Base-by-base conservation (phyloP, 2,329 filamentous ascomycete species). In the Chaetoscypha palmicola region DNA sequence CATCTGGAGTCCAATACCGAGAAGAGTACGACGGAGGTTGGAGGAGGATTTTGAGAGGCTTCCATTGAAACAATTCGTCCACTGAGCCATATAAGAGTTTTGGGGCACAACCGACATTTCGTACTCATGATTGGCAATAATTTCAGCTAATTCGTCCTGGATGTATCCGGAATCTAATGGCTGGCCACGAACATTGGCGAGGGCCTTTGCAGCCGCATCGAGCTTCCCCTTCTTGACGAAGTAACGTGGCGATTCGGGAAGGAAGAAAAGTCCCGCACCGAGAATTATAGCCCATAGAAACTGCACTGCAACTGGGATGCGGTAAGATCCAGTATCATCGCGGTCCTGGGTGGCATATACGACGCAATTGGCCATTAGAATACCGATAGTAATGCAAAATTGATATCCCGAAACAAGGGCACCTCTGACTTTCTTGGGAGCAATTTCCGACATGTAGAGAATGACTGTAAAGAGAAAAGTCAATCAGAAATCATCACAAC, bases 81-180 rank as follows among this genome's bases (percentile, higher is more conserved):
- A 94, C 60, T 73, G 76, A 56, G 69, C 69, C 62, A 81, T 70
- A 73, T 81, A 87, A 57, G 76, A 74, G 54, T 70, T 71, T 53
- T 73, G 65, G 51, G 83, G 83, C 47, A 85, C 81, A 47, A 83
- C 68, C 38, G 76, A 69, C 56, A 81, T 72, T 72, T 94, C 89
- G 63, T 91, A 89, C 67, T 86, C 85, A 66, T 91, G 78, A 73
- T 94, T 94, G 70, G 87, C 88, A 47, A 92, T 74, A 53, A 95
- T 87, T 69, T 94, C 88, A 33, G 83, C 77, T 35, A 94, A 74
- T 68, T 94, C 88, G 49, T 77, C 69, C 67, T 83, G 78, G 66
- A 94, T 81, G 64, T 78, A 89, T 50, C 83, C 76, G 17, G 84
- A 90, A 43, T 84, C 77, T 41, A 66, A 59, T 38, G 82, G 74